Base-by-base conservation (phyloP, 2,329 filamentous ascomycete species). In the Aureobasidium sp. region DNA sequence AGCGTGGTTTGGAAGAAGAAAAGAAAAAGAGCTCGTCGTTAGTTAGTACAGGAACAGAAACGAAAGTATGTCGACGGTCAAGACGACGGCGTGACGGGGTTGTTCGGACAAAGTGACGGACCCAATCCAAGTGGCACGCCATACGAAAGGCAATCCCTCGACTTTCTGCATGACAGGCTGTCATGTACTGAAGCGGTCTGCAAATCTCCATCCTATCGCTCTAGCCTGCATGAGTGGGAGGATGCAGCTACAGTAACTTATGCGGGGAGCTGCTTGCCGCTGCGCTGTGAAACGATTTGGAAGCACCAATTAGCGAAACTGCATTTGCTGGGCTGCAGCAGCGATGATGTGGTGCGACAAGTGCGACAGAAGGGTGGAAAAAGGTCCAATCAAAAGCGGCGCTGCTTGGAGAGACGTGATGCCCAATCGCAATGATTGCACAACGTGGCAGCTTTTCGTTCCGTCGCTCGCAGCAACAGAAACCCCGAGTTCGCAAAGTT, bases 131-230 rank as follows among this genome's bases (percentile, higher is more conserved):
- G 53, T 46, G 40, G 29, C 40, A 57, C 40, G 53, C 53, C 31
- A 46, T 46, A 55, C 29, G 38, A 45, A 37, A 42, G 38, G 27
- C 27, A n/a, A 46, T 55, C 17, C 19, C 21, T 55, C 43, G 25
- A 55, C 47, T 29, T 42, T 55, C 50, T 57, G 53, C 53, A 37
- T 57, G 53, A 57, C 53, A 57, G 53, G 29, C 53, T 57, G 53
- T 57, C 53, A 57, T 23, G 53, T 57, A 57, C 17, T 17, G 29
- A 37, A 46, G 53, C 53, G 53, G 53, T 46, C 38, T 57, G 53
- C 53, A 57, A 40, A 57, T 57, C 53, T 57, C 38, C 31, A 27
- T 57, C 38, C 53, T 46, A 45, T 45, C 46, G 53, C 53, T 46
- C 40, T 46, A 46, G 53, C 42, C 10, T 57, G 38, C 51, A 54